Conservation (phyloP, 2,329 filamentous ascomycete species). For the Zymoseptoria tritici region DNA sequence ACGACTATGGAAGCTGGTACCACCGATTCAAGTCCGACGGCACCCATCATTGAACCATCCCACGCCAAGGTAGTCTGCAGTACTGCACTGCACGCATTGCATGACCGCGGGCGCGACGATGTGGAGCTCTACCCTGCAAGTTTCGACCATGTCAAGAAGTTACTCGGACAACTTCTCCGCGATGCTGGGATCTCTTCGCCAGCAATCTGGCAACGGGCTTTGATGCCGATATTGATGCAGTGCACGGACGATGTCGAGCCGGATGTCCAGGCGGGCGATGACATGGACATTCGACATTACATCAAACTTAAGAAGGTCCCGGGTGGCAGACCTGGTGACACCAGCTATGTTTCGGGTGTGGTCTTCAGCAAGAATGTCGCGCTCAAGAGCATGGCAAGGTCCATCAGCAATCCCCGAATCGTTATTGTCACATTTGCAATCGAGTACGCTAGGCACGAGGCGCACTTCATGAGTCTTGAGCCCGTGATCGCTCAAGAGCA, state of each 20-base stretch:
- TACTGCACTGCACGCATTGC: conserved; percentile 70
- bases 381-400: conserved; percentile 89
- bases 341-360: conserved; percentile 90
- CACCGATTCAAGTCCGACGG: conserved; percentile 5
- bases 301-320: conserved; percentile 96
- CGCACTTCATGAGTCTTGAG: conserved; percentile 96
- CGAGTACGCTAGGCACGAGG: conserved; percentile 86
- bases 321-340: conserved; percentile 81
- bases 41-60: conserved; percentile 5
- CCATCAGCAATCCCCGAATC: conserved; percentile 75
- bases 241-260: conserved; percentile 93
- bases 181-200: conserved; percentile 68
- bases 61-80: conserved; percentile 53
- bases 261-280: conserved; percentile 80
- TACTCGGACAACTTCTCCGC: conserved; percentile 74
- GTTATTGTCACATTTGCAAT: conserved; percentile 91
- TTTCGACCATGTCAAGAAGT: conserved; percentile 75
- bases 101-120: conserved; percentile 43
- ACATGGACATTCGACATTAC: conserved; percentile 95
- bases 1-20: conserved; percentile 31
- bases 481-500: conserved; percentile 94
- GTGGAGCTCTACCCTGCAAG: conserved; percentile 82
- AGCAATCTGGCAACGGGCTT: conserved; percentile 76
- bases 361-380: conserved; percentile 97
- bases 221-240: conserved; percentile 81